These are phyloP conservation scores for Asclepias syriaca DNA, from an alignment of 257 asterid species.

Conservation along the genomic window DNA sequence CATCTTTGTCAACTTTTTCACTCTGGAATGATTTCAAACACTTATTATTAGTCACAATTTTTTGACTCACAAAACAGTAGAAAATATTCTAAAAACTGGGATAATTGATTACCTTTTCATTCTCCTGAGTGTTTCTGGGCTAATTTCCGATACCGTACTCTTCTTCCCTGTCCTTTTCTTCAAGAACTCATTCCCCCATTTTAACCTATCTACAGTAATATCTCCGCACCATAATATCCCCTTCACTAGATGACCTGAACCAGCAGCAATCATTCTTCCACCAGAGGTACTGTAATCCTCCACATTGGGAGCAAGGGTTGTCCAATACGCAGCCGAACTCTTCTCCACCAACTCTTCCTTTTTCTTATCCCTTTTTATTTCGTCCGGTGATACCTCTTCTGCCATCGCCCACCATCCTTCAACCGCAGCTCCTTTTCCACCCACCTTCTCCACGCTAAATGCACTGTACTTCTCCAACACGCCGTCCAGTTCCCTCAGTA, in stretches of 20 bases:
- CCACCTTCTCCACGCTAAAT: slow-evolving; percentile 57
- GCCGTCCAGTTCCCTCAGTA: slow-evolving; percentile 48
- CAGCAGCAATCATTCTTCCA: slow-evolving; percentile 72
- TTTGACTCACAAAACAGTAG: too few relatives aligned
- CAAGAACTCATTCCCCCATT: slow-evolving; percentile 76
- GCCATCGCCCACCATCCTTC: slow-evolving; percentile 60
- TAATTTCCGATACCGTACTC: slow-evolving; percentile 39
- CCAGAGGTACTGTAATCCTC: slow-evolving; percentile 75
- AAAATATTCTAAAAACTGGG: neutral
- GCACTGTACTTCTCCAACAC: slow-evolving; percentile 55
- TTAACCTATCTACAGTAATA: slow-evolving; percentile 70
- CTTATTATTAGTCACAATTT: neutral
- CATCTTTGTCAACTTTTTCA: slow-evolving; percentile 75
- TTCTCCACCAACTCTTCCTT: slow-evolving; percentile 61
- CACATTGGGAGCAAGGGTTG: slow-evolving; percentile 86
- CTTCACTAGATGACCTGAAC: slow-evolving; percentile 77
- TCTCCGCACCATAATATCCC: slow-evolving; percentile 97
- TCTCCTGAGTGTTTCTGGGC: slow-evolving; percentile 60
- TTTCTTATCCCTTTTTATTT: slow-evolving; percentile 43
- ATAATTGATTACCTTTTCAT: slow-evolving; percentile 52
- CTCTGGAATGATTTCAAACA: slow-evolving; percentile 35
- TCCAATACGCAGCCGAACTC: slow-evolving; percentile 88
- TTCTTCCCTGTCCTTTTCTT: slow-evolving; percentile 46
- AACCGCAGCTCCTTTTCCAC: slow-evolving; percentile 37
- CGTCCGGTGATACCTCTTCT: slow-evolving; percentile 56